Conservation (phyloP, 2,329 filamentous ascomycete species). For the Aspergillus thermomutatus region DNA sequence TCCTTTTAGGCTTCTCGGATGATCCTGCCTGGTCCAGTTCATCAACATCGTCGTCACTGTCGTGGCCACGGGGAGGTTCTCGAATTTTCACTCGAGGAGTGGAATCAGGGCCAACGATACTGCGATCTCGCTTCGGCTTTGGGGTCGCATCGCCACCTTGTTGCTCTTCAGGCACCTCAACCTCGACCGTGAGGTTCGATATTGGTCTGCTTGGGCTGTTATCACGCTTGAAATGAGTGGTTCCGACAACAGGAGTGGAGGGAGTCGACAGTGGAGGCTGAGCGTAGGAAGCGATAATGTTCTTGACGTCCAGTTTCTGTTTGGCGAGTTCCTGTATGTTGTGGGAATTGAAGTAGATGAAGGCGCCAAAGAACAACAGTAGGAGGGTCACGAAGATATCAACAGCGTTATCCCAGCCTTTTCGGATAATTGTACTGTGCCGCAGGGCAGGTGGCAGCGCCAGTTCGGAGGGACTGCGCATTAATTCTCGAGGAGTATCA, state of each 20-base stretch:
- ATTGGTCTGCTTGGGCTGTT: conserved; percentile 19
- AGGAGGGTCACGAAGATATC: conserved; percentile 44
- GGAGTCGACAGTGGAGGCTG: conserved; percentile 37
- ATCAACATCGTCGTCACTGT: conserved; percentile 31
- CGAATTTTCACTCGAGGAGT: conserved; percentile 39
- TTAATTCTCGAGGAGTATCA: conserved; percentile 36
- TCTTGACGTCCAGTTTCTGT: conserved; percentile 45
- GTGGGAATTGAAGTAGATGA: conserved; percentile 43
- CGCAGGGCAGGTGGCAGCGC: conserved; percentile 39
- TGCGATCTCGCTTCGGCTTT: conserved; percentile 21
- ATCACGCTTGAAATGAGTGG: conserved; percentile 25
- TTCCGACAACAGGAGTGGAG: conserved; percentile 33
- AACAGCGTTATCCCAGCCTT: conserved; percentile 43
- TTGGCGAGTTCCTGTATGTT: conserved; percentile 40
- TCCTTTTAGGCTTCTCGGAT: conserved; percentile 59
- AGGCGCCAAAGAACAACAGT: conserved; percentile 38
- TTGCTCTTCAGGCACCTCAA: conserved; percentile 22
- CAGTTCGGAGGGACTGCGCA: conserved; percentile 34
- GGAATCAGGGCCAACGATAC: conserved; percentile 17
- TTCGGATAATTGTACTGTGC: conserved; percentile 44
- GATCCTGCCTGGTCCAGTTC: conserved; percentile 23
- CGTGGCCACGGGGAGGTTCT: conserved; percentile 33
- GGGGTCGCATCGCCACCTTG: conserved; percentile 28
- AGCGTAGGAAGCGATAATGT: conserved; percentile 40
- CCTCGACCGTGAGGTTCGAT: conserved; percentile 30